These are phyloP conservation scores for Hordeum vulgare DNA, from an alignment of 176 grass and related monocot genomes.

Conservation along the genomic window DNA sequence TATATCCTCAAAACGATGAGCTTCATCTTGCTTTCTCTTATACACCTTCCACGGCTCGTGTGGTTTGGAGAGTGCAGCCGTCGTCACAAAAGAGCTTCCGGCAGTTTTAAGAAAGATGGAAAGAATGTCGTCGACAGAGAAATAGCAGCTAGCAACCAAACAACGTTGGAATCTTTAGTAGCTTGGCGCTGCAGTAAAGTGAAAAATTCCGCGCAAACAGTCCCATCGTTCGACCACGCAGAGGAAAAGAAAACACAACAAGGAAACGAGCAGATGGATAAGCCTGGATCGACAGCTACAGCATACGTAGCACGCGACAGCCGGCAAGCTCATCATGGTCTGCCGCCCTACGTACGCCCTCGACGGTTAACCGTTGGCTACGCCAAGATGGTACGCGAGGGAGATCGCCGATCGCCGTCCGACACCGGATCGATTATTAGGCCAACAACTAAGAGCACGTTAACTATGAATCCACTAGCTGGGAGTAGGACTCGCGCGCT, in stretches of 20 bases:
- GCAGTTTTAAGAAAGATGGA: not conserved
- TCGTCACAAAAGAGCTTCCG: not conserved
- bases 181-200: not conserved
- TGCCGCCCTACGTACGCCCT: not conserved
- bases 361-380: conserved; percentile 8
- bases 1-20: too few species aligned
- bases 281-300: not conserved
- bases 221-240: not conserved
- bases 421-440: not conserved
- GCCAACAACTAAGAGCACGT: conserved; percentile 33
- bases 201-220: not conserved
- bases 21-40: not conserved
- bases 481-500: not conserved
- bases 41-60: not conserved
- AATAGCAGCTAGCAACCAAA: not conserved
- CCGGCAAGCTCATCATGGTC: not conserved
- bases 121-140: not conserved
- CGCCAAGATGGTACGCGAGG: not conserved
- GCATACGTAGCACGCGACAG: not conserved
- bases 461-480: conserved; percentile 13
- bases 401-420: conserved; percentile 27
- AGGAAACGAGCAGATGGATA: not conserved
- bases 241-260: not conserved
- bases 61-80: too few species aligned
- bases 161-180: not conserved